Evolutionary conservation across 345 rosid species (phyloP), one percentile per base, ranked within the genome.

Genomic region (Reutealis trisperma): DNA sequence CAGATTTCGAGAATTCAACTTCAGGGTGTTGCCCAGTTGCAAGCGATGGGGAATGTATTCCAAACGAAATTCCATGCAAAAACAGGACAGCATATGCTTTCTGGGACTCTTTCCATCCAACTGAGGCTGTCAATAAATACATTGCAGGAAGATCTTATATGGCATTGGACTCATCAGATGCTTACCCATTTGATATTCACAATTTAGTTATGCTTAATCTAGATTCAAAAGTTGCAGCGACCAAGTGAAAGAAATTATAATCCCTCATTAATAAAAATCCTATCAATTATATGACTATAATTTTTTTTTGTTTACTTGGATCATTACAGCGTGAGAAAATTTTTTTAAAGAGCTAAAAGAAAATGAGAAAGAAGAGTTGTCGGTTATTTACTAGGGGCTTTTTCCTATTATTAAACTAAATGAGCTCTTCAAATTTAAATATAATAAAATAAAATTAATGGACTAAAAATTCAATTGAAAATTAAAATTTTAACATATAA

Each of bases 31-130:
- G 75, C 6, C 22, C 73, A 19, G 73, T 22, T 25, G 30, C 27
- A 41, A 21, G 0, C 1, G 49, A 41, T 63, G 63, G 62, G 7
- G 55, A 63, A 58, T 88, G 92, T 67, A n/a, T 72, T 7, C 70
- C 70, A 0, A 54, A 70, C 34, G 34, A 71, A 21, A 70, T 72
- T 42, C 82, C 90, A 45, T 87, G 96, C 75, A 47, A 60, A 34
- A 59, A 77, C 61, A 76, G 92, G 77, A 71, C 27, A 57, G 12
- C 18, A 25, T 84, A 80, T 70, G 69, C 78, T 21, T 86, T 85
- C 66, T 89, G 89, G 90, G 94, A 89, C 34, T 85, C 81, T 65
- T 84, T 79, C n/a, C 94, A 87, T 72, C 78, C 87, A 2, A 81
- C 93, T 0, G 87, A 89, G 63, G 52, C 47, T 1, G 73, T 81